Base-by-base conservation (phyloP, 192 early-diverging fungal species). In the Kappamyces sp. region DNA sequence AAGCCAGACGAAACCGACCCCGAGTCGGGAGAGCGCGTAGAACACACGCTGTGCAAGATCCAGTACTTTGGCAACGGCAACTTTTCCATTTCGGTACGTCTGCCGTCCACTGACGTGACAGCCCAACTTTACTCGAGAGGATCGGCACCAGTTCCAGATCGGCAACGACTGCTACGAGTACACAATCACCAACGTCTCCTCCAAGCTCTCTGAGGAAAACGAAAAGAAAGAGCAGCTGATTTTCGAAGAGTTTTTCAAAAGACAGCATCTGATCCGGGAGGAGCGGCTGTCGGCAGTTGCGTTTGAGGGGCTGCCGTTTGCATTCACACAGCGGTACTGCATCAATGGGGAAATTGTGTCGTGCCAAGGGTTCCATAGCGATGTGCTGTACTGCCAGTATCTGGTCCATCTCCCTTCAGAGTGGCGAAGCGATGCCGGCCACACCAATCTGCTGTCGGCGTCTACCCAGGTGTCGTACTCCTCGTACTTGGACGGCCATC, bases 51-150 rank as follows among this genome's bases (percentile, higher is more conserved):
- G 4, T 55, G 29, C 7, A 3, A 40, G n/a, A 33, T 55, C 7
- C 31, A 55, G 45, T 55, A 55, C 31, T 55, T 38, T 55, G 54
- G 54, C 9, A 38, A 55, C 14, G 54, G 54, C 6, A 38, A 55
- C 31, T 55, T 55, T 39, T 29, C 34, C 41, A 38, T 38, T 22
- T 43, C 54, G 31, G 54, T 55, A 55, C 41, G 1, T 4, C 4
- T 29, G 4, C 8, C 22, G 22, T 0, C 22, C 22, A 22, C 9
- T 7, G 30, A 40, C 9, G 11, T n/a, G 30, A 45, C 22, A 55
- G 54, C 54, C 54, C 45, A 43, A 38, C 5, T 55, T 55, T 14
- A 58, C 29, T 58, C 31, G 33, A 1, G 42, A 4, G 11, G 5
- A 49, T 31, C 9, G 29, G 12, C 36, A 58, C 5, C 45, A 33